These are phyloP conservation scores for Penicillium coffeae DNA, from an alignment of 495 filamentous ascomycete species.

Conservation along the genomic window DNA sequence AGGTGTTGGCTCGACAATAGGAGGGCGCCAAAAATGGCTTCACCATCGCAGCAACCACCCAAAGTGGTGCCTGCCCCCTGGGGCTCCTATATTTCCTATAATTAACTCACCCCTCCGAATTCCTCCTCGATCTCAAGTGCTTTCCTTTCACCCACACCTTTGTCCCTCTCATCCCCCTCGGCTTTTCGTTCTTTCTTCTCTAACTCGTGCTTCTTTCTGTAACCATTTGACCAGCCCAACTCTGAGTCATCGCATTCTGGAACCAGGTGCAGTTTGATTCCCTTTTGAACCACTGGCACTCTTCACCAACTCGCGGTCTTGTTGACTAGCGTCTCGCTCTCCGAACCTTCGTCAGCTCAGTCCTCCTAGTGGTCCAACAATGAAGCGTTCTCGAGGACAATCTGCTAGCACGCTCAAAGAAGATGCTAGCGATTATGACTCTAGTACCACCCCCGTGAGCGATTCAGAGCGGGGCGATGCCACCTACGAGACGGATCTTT, in stretches of 20 bases:
- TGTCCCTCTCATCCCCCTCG: background rate
- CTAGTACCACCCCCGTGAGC: background rate
- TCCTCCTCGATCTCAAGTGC: slow-evolving; percentile 1
- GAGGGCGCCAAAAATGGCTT: slow-evolving; percentile 5
- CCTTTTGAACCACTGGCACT: background rate
- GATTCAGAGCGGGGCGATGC: slow-evolving; percentile 5
- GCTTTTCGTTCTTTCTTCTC: background rate
- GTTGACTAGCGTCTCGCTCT: background rate
- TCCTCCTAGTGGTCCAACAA: background rate
- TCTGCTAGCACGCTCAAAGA: slow-evolving; percentile 3
- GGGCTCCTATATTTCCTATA: slow-evolving; percentile 1
- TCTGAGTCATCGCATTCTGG: background rate
- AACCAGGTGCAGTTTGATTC: background rate
- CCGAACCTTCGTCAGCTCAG: background rate
- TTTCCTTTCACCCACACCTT: background rate
- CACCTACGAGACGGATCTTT: slow-evolving; percentile 8
- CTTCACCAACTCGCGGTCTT: background rate
- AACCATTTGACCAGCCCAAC: background rate
- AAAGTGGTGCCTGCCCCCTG: background rate
- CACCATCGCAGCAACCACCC: background rate
- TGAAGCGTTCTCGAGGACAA: slow-evolving; percentile 7
- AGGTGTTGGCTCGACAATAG: background rate
- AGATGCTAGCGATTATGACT: slow-evolving; percentile 1
- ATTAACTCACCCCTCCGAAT: background rate
- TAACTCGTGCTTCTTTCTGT: background rate